Evolutionary conservation across 176 grass and related monocot genomes (phyloP).

Genomic region (Lolium rigidum): DNA sequence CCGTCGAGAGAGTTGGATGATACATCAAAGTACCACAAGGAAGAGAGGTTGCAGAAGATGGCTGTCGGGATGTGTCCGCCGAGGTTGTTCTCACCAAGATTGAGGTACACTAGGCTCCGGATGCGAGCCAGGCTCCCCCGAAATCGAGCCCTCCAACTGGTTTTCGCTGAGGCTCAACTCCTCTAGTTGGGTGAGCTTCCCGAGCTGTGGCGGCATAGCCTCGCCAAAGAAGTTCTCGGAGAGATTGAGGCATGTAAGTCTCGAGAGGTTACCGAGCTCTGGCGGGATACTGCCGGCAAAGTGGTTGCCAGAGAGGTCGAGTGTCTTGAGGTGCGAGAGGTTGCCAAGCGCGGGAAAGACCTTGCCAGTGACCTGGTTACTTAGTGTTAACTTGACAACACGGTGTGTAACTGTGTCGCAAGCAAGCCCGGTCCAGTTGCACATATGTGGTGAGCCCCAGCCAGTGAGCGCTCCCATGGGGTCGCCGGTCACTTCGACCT

Average conservation of each 20-base stretch:
- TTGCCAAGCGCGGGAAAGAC: conserved; percentile 59
- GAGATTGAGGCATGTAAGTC: conserved; percentile 60
- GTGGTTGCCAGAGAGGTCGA: conserved; percentile 54
- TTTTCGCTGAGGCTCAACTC: conserved; percentile 70
- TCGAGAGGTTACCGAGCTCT: background rate
- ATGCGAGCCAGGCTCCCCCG: conserved; percentile 55
- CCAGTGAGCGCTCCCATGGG: conserved; percentile 38
- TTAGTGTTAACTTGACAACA: conserved; percentile 59
- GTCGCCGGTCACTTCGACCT: conserved; percentile 50
- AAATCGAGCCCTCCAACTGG: conserved; percentile 55
- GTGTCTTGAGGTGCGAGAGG: conserved; percentile 69
- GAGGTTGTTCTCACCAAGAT: conserved; percentile 71
- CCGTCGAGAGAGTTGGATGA: conserved; percentile 68
- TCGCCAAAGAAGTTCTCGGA: conserved; percentile 65
- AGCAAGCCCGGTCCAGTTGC: conserved; percentile 78
- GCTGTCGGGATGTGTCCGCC: conserved; percentile 57
- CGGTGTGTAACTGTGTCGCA: conserved; percentile 49
- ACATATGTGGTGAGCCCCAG: conserved; percentile 54
- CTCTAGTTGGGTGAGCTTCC: conserved; percentile 49
- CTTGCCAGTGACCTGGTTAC: conserved; percentile 48
- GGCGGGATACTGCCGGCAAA: conserved; percentile 47
- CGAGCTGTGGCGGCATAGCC: conserved; percentile 56
- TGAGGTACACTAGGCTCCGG: conserved; percentile 59
- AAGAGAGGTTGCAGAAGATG: conserved; percentile 75
- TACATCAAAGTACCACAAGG: conserved; percentile 74